Evolutionary conservation across 2,329 filamentous ascomycete species (phyloP), one percentile per base, ranked within the genome.

Genomic region (Paraphoma chrysanthemicola): DNA sequence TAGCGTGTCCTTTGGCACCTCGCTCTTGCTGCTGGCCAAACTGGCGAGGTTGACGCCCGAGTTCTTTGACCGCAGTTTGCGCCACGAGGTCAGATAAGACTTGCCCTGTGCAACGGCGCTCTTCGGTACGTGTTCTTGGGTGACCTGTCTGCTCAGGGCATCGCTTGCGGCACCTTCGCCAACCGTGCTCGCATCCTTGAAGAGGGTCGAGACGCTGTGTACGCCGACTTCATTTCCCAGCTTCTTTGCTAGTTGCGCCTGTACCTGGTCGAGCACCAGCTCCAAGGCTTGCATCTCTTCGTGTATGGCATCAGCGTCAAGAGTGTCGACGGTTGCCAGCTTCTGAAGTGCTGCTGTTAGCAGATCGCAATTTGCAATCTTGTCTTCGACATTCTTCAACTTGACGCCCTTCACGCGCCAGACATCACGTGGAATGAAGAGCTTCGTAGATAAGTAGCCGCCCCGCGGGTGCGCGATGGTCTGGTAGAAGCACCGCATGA

Each of bases 331-430:
- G 60, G 88, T 86, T 6, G 88, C 87, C 36, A 99, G 84, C 73
- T 93, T 95, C 54, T 92, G 84, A 30, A 99, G 81, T 9, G 94
- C 93, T 1, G 93, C 92, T 1, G 94, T 98, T 48, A 99, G 84
- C 49, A 92, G 84, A 75, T 99, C 95, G 74, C 93, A 97, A 60
- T 93, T 92, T 11, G 91, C 86, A 51, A 97, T 89, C 80, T 99
- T 99, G 68, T 99, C 95, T 63, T 99, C 95, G 0, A 98, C 72
- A 33, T 89, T 89, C 78, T 93, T 95, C 23, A 99, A 83, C 78
- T 97, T 98, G 51, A 97, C 93, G 29, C 92, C 93, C 72, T 94
- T 94, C 7, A 97, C 93, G 53, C 88, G 86, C 95, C 95, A 99
- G 3, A 95, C 92, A 71, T 98, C 93, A 49, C 91, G 86, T 6